Base-by-base conservation (phyloP, 495 filamentous ascomycete genomes). In the Hypomontagnella submonticulosa region DNA sequence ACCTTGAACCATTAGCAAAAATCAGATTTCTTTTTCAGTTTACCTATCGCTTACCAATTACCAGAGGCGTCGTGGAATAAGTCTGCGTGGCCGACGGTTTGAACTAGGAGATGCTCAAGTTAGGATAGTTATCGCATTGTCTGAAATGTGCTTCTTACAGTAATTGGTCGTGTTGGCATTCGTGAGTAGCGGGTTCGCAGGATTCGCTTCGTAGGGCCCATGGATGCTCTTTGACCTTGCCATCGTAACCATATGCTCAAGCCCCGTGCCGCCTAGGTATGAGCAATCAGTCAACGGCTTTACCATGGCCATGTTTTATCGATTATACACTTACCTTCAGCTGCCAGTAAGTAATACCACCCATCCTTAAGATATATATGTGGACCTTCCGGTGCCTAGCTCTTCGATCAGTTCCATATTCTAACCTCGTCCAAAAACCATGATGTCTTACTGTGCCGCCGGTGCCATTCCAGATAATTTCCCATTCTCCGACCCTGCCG, bases 331-430 rank as follows among this genome's bases (percentile, higher is more conserved):
- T 63, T 5, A 73, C 87, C 87, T 76, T 91, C 88, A 0, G 87
- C 87, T 8, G 84, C 84, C 33, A 91, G 75, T 15, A 91, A 77
- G 55, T 90, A 91, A 68, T 88, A 88, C 66, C 80, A 89, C 1
- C 76, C 81, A 55, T 87, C 86, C 32, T 85, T 86, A 27, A 76
- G 78, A 61, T 85, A 88, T 38, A 90, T 83, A 55, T 89, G 88
- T 0, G 88, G 87, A 4, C 87, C 88, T 73, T 90, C 88, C 0
- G 87, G 83, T 3, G 80, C 58, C 80, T 79, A 6, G 51, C 5
- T 16, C 71, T 70, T 11, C 0, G 19, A 65, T 42, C 65, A 33
- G 3, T 27, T 11, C 1, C 12, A 3, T 13, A 5, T 18, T 43
- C 2, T 11, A 9, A 9, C 8, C 9, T 34, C 1, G 4, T 50